Base-by-base conservation (phyloP, 139 green algal species). In the Chlamydomonas sp. region DNA sequence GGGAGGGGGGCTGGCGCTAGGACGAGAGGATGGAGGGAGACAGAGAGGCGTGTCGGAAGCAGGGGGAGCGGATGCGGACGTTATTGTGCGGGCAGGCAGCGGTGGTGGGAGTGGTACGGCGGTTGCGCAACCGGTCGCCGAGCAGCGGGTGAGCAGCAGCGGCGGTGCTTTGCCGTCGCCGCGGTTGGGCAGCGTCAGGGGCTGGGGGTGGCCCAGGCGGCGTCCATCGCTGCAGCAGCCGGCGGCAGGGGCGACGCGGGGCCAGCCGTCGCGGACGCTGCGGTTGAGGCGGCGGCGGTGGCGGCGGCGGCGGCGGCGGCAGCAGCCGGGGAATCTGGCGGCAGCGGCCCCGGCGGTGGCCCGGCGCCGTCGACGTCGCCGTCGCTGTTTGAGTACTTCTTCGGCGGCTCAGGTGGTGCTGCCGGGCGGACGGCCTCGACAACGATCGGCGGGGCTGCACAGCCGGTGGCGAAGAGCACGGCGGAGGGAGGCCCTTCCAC, bases 331-430 rank as follows among this genome's bases (percentile, higher is more conserved):
- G 76, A n/a, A 9, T 57, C 76, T 15, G 74, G 31, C 49, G 18
- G 74, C 74, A 79, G 74, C 61, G 77, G 17, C 61, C 3, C 77
- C 77, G 75, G 57, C 58, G 9, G 18, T n/a, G 61, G 49, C 3
- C 15, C 77, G 3, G 5, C 77, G 7, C 12, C 75, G 75, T 20
- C 77, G 77, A 6, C 77, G 2, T 1, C 82, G 12, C 73, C 82
- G 5, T 87, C 74, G 31, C 72, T 87, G 60, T 80, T 79, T 31
- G 71, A 87, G 3, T 87, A 79, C 61, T 74, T 87, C 5, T 87
- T 87, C 72, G 72, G 61, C 5, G 49, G 61, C 18, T 1, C 64
- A 16, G 7, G 10, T 10, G 14, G 31, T 14, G 79, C 64, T 31
- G 10, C 79, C 14, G 79, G 64, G 17, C 5, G 63, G 78, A n/a